These are phyloP conservation scores for Peronospora farinosa DNA, from an alignment of 352 stramenopile genomes.

Conservation along the genomic window DNA sequence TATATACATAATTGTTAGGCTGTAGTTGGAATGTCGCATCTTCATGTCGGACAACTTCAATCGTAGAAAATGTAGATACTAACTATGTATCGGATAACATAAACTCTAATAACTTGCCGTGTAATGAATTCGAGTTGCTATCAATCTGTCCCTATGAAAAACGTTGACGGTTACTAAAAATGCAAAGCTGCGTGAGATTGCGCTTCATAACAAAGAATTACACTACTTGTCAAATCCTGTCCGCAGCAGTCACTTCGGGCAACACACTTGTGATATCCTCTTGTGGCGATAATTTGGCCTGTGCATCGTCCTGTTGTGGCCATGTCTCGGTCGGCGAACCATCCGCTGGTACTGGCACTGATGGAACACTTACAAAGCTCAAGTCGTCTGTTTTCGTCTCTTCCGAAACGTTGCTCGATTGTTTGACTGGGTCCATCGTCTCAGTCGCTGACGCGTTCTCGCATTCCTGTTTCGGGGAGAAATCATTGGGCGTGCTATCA, in stretches of 20 bases:
- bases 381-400: background rate
- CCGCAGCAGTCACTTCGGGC: background rate
- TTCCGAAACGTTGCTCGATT: background rate
- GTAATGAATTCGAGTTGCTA: too few relatives aligned
- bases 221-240: too few relatives aligned
- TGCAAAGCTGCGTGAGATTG: too few relatives aligned
- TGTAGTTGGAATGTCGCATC: too few relatives aligned
- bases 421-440: background rate
- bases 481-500: background rate
- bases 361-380: background rate
- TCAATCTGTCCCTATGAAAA: too few relatives aligned
- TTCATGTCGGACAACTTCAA: too few relatives aligned
- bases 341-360: background rate
- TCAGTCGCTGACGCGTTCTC: background rate
- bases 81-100: too few relatives aligned
- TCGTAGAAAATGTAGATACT: too few relatives aligned
- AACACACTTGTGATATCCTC: background rate
- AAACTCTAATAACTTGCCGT: too few relatives aligned
- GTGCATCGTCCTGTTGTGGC: background rate
- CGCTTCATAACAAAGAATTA: too few relatives aligned
- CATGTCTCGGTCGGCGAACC: background rate
- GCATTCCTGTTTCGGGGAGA: conserved; percentile 11
- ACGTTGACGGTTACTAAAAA: too few relatives aligned
- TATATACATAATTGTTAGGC: too few relatives aligned
- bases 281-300: background rate